Evolutionary conservation across 2,329 filamentous ascomycete species (phyloP).

Genomic region (Ceratocystis diversiconidia): DNA sequence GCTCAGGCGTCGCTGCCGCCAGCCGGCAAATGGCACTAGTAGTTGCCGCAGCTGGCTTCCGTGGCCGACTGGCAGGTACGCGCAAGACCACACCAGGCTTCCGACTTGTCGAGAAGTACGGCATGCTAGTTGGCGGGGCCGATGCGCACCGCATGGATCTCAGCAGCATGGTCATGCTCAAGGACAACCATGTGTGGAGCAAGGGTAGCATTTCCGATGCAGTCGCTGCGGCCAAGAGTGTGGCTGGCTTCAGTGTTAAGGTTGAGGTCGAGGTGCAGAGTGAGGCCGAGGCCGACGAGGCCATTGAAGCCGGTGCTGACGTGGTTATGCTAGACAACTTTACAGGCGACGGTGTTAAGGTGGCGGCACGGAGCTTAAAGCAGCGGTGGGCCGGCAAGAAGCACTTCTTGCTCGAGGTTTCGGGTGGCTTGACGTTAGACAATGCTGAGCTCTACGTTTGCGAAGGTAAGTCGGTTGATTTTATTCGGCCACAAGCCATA

Average conservation of each 20-base stretch:
- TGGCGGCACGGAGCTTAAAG: constrained; percentile 62
- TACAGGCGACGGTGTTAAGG: constrained; percentile 58
- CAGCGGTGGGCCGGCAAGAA: constrained; percentile 61
- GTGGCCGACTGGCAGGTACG: constrained; percentile 78
- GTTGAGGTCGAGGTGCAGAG: constrained; percentile 86
- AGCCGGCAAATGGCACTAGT: constrained; percentile 40
- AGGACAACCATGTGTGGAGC: constrained; percentile 97
- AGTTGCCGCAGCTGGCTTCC: constrained; percentile 55
- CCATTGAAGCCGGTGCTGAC: constrained; percentile 79
- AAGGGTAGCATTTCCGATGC: constrained; percentile 75
- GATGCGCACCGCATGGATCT: constrained; percentile 88
- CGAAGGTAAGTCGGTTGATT: constrained; percentile 40
- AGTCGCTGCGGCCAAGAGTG: constrained; percentile 67
- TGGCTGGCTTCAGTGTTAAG: constrained; percentile 82
- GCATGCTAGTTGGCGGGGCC: constrained; percentile 85
- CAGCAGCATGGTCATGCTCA: constrained; percentile 93
- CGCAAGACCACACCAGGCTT: constrained; percentile 96
- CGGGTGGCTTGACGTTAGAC: constrained; percentile 70
- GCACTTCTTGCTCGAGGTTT: constrained; percentile 77
- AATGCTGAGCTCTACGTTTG: constrained; percentile 76
- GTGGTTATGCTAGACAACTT: constrained; percentile 98
- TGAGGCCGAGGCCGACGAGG: constrained; percentile 79
- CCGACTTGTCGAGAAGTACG: constrained; percentile 92
- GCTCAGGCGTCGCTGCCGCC: constrained; percentile 76
- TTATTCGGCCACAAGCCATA: background rate